phyloP scores from a whole-genome alignment of 1,284 basidiomycete genomes.

The Peniophora sp. region DNA sequence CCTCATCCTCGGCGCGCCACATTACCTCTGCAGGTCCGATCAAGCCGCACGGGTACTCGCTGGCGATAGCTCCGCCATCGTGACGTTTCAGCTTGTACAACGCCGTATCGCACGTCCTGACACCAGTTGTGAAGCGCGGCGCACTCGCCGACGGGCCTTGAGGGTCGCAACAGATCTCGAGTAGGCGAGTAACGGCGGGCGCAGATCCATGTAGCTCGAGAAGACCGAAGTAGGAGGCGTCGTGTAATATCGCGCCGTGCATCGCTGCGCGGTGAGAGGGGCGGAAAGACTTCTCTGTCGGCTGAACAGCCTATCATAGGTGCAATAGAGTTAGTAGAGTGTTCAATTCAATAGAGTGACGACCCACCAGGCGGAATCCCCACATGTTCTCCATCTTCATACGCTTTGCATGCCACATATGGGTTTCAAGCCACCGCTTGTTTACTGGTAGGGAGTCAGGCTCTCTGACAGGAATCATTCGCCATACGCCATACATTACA shows the following conservation, averaged over 20 bases:
- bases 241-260: constrained; percentile 79
- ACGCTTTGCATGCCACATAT: constrained; percentile 90
- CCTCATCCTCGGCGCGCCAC: too few species aligned
- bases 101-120: constrained; percentile 49
- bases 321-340: neutral
- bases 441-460: constrained; percentile 37
- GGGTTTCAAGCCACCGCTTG: constrained; percentile 89
- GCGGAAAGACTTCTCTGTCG: constrained; percentile 85
- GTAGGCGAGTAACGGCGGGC: constrained; percentile 37
- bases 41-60: constrained; percentile 60
- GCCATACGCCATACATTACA: constrained; percentile 17
- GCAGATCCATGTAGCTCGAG: constrained; percentile 68
- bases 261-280: constrained; percentile 82
- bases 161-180: constrained; percentile 58
- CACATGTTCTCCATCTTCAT: constrained; percentile 89
- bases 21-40: constrained; percentile 68
- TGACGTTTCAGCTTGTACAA: constrained; percentile 63
- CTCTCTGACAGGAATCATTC: neutral
- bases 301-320: constrained; percentile 59
- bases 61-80: too few species aligned
- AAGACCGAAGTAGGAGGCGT: constrained; percentile 76
- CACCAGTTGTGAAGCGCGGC: too few species aligned
- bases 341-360: neutral
- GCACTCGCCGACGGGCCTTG: too few species aligned
- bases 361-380: constrained; percentile 75